Percentiles rank a stretch among this genome's conserved stretches.
These are phyloP conservation scores for Astrothelium macrocarpum DNA, from an alignment of 495 filamentous ascomycete species.

Conservation along the genomic window DNA sequence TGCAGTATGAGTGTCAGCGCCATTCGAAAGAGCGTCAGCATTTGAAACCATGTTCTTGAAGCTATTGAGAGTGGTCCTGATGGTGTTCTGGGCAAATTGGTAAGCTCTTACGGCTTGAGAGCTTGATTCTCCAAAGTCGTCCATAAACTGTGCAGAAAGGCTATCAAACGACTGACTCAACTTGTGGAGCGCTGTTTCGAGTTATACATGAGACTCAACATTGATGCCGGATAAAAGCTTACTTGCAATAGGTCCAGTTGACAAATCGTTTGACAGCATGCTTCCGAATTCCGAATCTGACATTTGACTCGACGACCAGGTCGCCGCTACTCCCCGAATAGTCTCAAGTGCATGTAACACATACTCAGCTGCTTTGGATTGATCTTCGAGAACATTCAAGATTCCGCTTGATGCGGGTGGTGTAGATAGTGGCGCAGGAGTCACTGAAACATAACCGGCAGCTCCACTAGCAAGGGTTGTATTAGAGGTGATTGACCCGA, in stretches of 20 bases:
- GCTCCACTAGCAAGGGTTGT: background rate
- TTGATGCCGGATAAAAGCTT: background rate
- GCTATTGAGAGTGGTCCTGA: background rate
- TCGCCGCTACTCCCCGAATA: slow-evolving; percentile 15
- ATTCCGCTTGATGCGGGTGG: background rate
- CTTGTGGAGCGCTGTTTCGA: background rate
- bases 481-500: background rate
- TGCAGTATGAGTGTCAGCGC: background rate
- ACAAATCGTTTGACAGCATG: background rate
- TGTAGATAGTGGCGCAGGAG: background rate
- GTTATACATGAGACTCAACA: background rate
- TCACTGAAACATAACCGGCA: background rate
- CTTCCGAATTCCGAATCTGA: background rate
- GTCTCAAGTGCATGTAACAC: background rate
- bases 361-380: background rate
- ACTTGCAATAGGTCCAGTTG: background rate
- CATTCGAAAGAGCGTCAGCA: background rate
- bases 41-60: background rate
- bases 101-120: background rate
- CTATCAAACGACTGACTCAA: background rate
- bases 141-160: background rate
- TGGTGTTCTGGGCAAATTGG: background rate
- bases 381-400: background rate
- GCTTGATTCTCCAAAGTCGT: background rate
- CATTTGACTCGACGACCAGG: slow-evolving; percentile 34